Conservation (phyloP, 202 grass and related monocot genomes). For the Zoysia matrella region DNA sequence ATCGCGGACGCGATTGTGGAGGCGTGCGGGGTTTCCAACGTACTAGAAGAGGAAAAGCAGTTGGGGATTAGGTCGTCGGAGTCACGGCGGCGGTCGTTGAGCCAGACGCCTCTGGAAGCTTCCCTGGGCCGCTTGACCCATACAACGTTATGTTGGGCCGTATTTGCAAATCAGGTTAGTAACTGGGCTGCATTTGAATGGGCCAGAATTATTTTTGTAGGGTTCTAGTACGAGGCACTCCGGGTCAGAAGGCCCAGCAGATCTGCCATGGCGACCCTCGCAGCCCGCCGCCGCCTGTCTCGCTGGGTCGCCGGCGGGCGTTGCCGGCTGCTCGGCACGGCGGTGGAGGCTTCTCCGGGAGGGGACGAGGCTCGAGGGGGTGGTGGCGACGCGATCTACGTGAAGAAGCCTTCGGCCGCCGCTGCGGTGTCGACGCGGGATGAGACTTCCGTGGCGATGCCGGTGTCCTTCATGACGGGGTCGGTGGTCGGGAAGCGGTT, state of each 20-base stretch:
- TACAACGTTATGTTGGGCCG: background rate
- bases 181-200: background rate
- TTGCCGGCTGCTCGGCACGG: conserved; percentile 41
- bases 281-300: conserved; percentile 50
- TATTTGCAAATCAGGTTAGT: background rate
- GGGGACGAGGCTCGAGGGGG: background rate
- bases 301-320: conserved; percentile 43
- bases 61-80: conserved; percentile 32
- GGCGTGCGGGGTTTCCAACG: conserved; percentile 37
- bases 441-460: conserved; percentile 90
- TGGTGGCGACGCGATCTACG: conserved; percentile 57
- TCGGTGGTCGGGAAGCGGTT: conserved; percentile 88
- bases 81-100: conserved; percentile 11
- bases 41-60: background rate
- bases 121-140: conserved; percentile 7
- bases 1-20: conserved; percentile 32
- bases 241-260: conserved; percentile 26
- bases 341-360: conserved; percentile 31
- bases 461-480: conserved; percentile 82
- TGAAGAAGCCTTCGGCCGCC: conserved; percentile 42
- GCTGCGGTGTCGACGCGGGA: conserved; percentile 58
- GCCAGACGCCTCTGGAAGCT: conserved; percentile 48
- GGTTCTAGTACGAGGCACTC: background rate
- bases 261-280: conserved; percentile 46
- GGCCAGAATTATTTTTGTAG: background rate